Conservation (phyloP, 2,329 filamentous ascomycete species). For the Alternaria gaisen region DNA sequence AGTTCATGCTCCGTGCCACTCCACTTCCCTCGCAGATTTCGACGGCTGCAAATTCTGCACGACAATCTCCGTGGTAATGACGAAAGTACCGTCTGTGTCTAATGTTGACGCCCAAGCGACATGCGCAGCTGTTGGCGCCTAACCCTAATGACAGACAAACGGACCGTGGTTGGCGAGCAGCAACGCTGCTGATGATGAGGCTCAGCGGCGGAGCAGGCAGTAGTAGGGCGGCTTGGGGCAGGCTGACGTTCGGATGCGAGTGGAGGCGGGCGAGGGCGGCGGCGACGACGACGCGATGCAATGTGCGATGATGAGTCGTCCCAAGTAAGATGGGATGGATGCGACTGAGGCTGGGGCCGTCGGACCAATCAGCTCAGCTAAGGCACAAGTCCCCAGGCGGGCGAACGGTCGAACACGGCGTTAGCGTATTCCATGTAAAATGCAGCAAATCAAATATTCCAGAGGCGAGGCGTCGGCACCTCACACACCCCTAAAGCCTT, state of each 20-base stretch:
- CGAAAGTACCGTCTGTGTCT: conserved; percentile 12
- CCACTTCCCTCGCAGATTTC: background rate
- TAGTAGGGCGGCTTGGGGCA: conserved; percentile 13
- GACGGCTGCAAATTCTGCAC: background rate
- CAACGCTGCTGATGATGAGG: too few relatives aligned
- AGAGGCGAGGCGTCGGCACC: conserved; percentile 10
- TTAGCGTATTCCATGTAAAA: conserved; percentile 15
- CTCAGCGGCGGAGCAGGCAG: conserved; percentile 6
- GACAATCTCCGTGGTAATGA: conserved; percentile 17
- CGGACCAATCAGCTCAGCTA: conserved; percentile 25
- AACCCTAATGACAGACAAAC: conserved; percentile 16
- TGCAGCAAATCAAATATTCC: conserved; percentile 16
- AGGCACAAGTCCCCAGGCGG: background rate
- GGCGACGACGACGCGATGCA: conserved; percentile 11
- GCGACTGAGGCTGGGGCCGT: conserved; percentile 19
- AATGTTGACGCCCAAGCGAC: conserved; percentile 43
- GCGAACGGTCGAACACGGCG: conserved; percentile 1
- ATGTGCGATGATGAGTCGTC: conserved; percentile 25
- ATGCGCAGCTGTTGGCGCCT: conserved; percentile 36
- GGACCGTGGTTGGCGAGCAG: conserved; percentile 11
- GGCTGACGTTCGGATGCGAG: conserved; percentile 19
- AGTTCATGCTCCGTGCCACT: conserved; percentile 23
- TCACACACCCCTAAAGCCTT: conserved; percentile 22
- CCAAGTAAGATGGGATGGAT: conserved; percentile 24
- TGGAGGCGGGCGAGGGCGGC: conserved; percentile 1